Base-by-base conservation (phyloP, 495 filamentous ascomycete species). In the Penicillium riverlandense region DNA sequence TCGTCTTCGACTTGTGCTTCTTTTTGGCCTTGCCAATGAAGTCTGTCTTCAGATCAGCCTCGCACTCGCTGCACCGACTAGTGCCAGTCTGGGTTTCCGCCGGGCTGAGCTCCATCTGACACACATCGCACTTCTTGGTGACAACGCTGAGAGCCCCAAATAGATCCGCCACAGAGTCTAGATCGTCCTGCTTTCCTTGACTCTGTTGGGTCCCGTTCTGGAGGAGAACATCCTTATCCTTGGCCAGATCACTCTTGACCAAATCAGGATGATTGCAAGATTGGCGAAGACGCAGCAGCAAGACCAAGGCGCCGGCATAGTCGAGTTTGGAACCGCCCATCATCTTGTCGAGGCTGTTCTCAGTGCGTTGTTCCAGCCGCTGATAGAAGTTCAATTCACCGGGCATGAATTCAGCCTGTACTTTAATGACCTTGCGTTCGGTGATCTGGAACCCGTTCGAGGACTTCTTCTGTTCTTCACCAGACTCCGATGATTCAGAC, bases 191-290 rank as follows among this genome's bases (percentile, higher is more conserved):
- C 29, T 71, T 70, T 69, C 40, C 59, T 49, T 65, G 48, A 66
- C 64, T 52, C 73, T 75, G 7, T 53, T 57, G 8, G 62, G 50
- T 35, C 53, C 62, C 72, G 38, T 77, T 87, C 7, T 83, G 83
- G 0, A 79, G 66, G 32, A 94, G 66, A 11, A 90, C 85, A 50
- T 97, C 92, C 48, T 83, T 85, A 55, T 98, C 91, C 49, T 86
- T 88, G 22, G 82, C 84, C 37, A 96, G 70, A 53, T 88, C 90
- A 38, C 82, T 81, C 46, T 84, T 88, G 40, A 95, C 80, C 42
- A 98, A 70, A 40, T 88, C 78, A 0, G 89, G 87, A 63, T 98
- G 92, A 57, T 98, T 95, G 65, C 92, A 98, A 31, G 88, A 84
- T 62, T 97, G 91, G 40, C 91, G 78, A 45, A 98, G 71, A 37